Base-by-base conservation (phyloP, 2,329 filamentous ascomycete genomes). In the Sporothrix mexicana region DNA sequence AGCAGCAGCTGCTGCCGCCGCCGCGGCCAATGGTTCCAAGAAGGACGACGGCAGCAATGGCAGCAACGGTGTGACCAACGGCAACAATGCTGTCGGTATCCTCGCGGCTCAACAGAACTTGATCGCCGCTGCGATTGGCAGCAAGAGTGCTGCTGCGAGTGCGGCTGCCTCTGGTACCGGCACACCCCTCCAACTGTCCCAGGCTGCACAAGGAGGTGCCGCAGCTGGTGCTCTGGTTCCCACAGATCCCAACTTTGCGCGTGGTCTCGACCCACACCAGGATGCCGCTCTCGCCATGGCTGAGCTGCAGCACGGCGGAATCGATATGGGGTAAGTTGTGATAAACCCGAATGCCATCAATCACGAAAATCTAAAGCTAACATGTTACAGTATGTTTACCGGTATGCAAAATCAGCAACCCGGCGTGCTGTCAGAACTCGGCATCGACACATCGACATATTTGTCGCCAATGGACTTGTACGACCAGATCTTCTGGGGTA, bases 381-480 rank as follows among this genome's bases (percentile, higher is more conserved):
- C 49, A n/a, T 43, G 3, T 3, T 7, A 8, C 41, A 75, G 74
- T 7, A 68, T 76, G 49, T 74, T 80, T 17, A 80, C 81, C 53
- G 78, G 81, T 57, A 79, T 86, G 73, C 82, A 80, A 66, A 77
- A 30, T 7, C 66, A 70, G 13, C 59, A 75, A 20, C 74, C 77
- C 17, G 79, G 81, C 59, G 79, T 78, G 67, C 78, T 88, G 47
- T 80, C 86, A 7, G 85, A 85, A 62, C 80, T 89, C 68, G 79
- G 82, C 49, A 80, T 88, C 12, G 89, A 90, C 74, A 87, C 87
- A 17, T 83, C 85, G 2, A 82, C 88, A 47, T 87, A 88, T 76
- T 88, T 91, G 84, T 89, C 89, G 51, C 89, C 89, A 0, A 89
- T 91, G 88, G 89, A 91, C 74, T 81, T 91, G 0, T 91, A 90